Evolutionary conservation across 2,329 filamentous ascomycete genomes (phyloP).

Genomic region (Coniosporium tulheliwenetii): DNA sequence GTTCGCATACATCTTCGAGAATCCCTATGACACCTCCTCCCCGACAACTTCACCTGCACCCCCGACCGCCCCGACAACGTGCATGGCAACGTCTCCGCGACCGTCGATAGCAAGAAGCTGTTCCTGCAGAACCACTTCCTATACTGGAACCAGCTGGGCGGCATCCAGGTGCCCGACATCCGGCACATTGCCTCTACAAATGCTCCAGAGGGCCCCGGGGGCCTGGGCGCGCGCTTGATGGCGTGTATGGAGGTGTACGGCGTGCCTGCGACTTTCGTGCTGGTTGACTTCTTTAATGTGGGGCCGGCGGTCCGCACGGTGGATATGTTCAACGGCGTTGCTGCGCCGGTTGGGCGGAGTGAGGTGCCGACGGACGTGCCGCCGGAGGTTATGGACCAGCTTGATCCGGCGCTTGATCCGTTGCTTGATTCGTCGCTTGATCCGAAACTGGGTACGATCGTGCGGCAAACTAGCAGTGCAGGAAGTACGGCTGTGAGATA

Average conservation of each 20-base stretch:
- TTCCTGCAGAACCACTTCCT: constrained; percentile 72
- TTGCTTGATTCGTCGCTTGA: too few species aligned
- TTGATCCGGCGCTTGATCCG: too few species aligned
- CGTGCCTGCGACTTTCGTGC: constrained; percentile 51
- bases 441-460: too few species aligned
- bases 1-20: constrained; percentile 58
- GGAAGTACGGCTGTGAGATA: too few species aligned
- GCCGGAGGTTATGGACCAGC: too few species aligned
- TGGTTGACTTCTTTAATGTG: constrained; percentile 68
- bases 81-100: constrained; percentile 28
- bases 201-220: constrained; percentile 38
- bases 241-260: constrained; percentile 43
- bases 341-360: constrained; percentile 25
- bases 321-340: constrained; percentile 50
- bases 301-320: constrained; percentile 54
- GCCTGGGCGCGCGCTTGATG: constrained; percentile 30
- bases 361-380: constrained; percentile 1
- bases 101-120: constrained; percentile 43
- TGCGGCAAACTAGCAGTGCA: too few species aligned
- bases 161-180: constrained; percentile 44
- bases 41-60: constrained; percentile 55
- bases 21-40: constrained; percentile 46
- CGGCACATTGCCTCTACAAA: constrained; percentile 49
- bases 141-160: constrained; percentile 37
- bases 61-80: constrained; percentile 47